Evolutionary conservation across 2,329 filamentous ascomycete genomes (phyloP), one percentile per base, ranked within the genome.

Genomic region (Aspergillus quadricinctus): DNA sequence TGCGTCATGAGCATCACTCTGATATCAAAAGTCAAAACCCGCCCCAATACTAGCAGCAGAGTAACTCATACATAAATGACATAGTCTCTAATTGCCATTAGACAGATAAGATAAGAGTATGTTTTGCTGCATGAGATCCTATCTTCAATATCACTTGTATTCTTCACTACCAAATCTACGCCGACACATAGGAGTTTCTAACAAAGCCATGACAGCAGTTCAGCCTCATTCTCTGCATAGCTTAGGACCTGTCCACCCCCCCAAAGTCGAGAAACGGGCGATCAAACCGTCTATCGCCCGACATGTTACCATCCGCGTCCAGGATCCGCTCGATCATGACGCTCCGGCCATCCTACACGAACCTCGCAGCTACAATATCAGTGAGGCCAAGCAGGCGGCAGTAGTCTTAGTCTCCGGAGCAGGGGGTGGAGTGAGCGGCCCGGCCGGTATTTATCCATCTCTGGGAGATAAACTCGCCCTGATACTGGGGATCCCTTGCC

Each of bases 401-500:
- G 69, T 67, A 0, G 64, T 73, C 23, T 56, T 72, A 8, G 61
- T 71, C 27, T 70, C 68, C 23, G 69, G 70, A 35, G 70, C 73
- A 19, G 70, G 73, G 1, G 72, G 74, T 46, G 72, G 72, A n/a
- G 68, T 75, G 11, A 70, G 66, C n/a, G 75, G 75, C 1, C 76
- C 77, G 2, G 71, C 66, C 4, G 72, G 69, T 57, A 74, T 68
- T 49, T 78, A 78, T 59, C 68, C 77, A 4, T 72, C 70, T 0
- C 67, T 77, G 1, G 75, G 69, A 17, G 69, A 75, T 54, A 79
- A 78, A 61, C 62, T 78, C 11, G 70, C 74, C 23, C 55, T 78
- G 21, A 55, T 67, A n/a, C 55, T 66, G 5, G 71, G 69, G 28
- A 68, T 78, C 54, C 75, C 74, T 1, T 68, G 66, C n/a, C 60